Percentiles rank a stretch among this genome's conserved stretches.
Evolutionary conservation across 805 yeast species (phyloP).

Genomic region (Ascoidea tarda): DNA sequence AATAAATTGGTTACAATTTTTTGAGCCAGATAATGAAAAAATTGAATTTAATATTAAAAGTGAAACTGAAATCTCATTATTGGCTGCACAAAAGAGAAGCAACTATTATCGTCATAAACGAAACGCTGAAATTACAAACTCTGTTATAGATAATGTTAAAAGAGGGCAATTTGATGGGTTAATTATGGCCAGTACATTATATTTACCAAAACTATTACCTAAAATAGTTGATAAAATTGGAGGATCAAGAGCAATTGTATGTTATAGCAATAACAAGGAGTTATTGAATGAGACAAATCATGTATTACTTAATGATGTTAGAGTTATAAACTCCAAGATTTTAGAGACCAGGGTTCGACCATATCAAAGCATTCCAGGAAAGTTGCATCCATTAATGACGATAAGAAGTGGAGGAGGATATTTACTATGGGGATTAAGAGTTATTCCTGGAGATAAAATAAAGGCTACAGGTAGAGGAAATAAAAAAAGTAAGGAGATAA

Average conservation of each 20-base stretch:
- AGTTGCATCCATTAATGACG: constrained; percentile 92
- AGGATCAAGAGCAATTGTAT: constrained; percentile 80
- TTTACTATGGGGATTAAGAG: constrained; percentile 64
- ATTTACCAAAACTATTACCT: constrained; percentile 51
- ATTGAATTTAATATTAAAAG: constrained; percentile 26
- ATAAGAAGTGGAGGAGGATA: constrained; percentile 89
- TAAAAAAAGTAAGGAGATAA: constrained; percentile 24
- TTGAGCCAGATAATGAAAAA: constrained; percentile 53
- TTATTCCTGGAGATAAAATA: constrained; percentile 51
- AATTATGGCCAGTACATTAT: constrained; percentile 58
- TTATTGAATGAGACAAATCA: constrained; percentile 61
- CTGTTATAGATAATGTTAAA: constrained; percentile 34
- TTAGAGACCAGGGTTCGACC: constrained; percentile 72
- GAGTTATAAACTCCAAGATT: constrained; percentile 72
- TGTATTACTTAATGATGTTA: constrained; percentile 46
- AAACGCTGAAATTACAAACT: constrained; percentile 18
- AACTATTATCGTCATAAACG: constrained; percentile 55
- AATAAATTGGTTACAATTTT: constrained; percentile 64
- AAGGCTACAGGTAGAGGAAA: constrained; percentile 59
- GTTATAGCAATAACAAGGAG: constrained; percentile 76
- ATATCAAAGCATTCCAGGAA: constrained; percentile 88
- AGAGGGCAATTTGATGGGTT: constrained; percentile 59
- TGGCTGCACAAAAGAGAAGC: constrained; percentile 45
- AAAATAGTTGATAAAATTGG: constrained; percentile 47
- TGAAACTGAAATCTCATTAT: constrained; percentile 31